Evolutionary conservation across 108 stramenopile species (phyloP).

Genomic region (Cyclotella distinguenda): DNA sequence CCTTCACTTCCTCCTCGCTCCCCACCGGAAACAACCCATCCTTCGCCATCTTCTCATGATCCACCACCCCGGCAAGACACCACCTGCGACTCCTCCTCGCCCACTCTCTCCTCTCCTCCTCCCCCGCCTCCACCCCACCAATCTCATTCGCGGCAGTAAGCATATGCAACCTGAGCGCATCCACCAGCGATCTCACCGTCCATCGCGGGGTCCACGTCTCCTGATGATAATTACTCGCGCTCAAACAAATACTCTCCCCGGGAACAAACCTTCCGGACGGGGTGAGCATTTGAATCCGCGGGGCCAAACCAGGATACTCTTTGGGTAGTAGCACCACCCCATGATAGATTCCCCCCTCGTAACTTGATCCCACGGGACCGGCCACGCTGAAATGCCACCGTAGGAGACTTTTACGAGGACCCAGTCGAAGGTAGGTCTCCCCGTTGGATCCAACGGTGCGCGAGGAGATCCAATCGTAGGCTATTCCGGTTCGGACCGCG

Average conservation of each 20-base stretch:
- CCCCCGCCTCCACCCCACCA: constrained; percentile 60
- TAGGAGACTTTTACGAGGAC: constrained; percentile 75
- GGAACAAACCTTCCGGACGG: constrained; percentile 81
- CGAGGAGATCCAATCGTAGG: constrained; percentile 77
- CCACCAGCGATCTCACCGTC: constrained; percentile 68
- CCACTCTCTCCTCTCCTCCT: constrained; percentile 40
- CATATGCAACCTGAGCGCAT: constrained; percentile 83
- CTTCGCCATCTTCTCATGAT: constrained; percentile 49
- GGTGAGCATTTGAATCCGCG: constrained; percentile 82
- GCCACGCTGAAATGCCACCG: constrained; percentile 89
- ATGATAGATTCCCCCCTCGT: constrained; percentile 84
- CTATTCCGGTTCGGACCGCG: constrained; percentile 73
- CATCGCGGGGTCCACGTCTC: constrained; percentile 89
- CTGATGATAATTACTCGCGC: constrained; percentile 83
- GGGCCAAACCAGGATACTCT: constrained; percentile 86
- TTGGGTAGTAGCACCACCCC: constrained; percentile 76
- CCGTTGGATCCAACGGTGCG: constrained; percentile 16
- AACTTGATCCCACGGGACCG: constrained; percentile 66
- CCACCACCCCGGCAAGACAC: constrained; percentile 41
- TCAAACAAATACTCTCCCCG: constrained; percentile 78
- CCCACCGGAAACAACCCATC: constrained; percentile 29
- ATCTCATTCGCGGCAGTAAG: constrained; percentile 79
- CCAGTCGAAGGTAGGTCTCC: constrained; percentile 53
- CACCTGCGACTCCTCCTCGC: constrained; percentile 59
- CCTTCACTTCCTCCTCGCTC: not conserved